Evolutionary conservation across 371 early-diverging fungal species (phyloP).

Genomic region (Mortierella sp.): DNA sequence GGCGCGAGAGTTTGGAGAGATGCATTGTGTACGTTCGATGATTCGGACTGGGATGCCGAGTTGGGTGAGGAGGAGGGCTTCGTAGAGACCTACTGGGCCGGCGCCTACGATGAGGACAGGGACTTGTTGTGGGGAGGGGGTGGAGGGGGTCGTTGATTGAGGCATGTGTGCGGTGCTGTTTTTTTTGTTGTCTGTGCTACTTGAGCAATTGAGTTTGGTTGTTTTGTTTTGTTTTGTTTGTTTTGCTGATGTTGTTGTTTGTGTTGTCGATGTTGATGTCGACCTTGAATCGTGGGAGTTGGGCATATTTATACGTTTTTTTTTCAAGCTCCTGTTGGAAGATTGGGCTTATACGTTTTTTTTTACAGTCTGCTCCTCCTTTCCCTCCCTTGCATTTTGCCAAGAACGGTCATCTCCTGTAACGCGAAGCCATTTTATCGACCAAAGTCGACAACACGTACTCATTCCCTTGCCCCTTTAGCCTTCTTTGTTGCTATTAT

Average conservation of each 20-base stretch:
- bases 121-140: not conserved
- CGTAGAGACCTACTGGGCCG: constrained; percentile 49
- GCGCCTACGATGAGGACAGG: constrained; percentile 54
- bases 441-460: too few relatives aligned
- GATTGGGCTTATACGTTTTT: not conserved
- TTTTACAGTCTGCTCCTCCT: too few relatives aligned
- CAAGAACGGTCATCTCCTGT: too few relatives aligned
- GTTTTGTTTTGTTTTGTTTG: not conserved
- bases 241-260: not conserved
- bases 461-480: too few relatives aligned
- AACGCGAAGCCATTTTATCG: too few relatives aligned
- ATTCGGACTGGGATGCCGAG: constrained; percentile 37
- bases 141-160: not conserved
- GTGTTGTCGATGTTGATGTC: not conserved
- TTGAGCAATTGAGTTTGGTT: too few relatives aligned
- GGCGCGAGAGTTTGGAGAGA: constrained; percentile 36
- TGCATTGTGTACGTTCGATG: constrained; percentile 27
- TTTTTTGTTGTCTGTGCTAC: too few relatives aligned
- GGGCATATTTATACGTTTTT: not conserved
- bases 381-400: not conserved
- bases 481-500: too few relatives aligned
- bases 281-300: not conserved
- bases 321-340: not conserved
- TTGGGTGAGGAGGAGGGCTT: constrained; percentile 44
- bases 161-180: not conserved